Base-by-base conservation (phyloP, 371 early-diverging fungal genomes). In the Mortierella polycephala region DNA sequence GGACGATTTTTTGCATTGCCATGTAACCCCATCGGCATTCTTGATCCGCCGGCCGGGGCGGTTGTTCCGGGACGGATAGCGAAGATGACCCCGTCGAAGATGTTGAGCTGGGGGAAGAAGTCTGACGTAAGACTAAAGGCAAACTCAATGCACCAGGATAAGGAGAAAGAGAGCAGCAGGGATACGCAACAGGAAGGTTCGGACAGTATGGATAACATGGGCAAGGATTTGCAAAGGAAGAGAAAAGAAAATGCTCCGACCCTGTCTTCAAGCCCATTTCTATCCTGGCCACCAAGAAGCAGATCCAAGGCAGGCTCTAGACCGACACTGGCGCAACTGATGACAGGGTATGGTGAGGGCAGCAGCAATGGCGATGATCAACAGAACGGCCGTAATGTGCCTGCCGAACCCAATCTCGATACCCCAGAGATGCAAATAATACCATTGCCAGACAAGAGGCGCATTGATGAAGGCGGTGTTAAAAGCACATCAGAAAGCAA, bases 1-100 rank as follows among this genome's bases (percentile, higher is more conserved):
- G 79, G 79, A 40, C 67, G 57, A 42, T 77, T 77, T 58, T 77
- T 77, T 65, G 79, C 79, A 0, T 55, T 77, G 39, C 79, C 79
- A 1, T 77, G 69, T 47, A 57, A 62, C 9, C 73, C 64, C 6
- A 12, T 51, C 16, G 20, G 51, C 51, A 56, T 45, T 14, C 46
- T 44, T 9, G 45, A 66, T 20, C 21, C 30, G 41, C 55, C 30
- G 9, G 39, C 47, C 5, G 39, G 59, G 12, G 20, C 39, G 9
- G 39, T 58, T 6, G 30, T 57, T 11, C 49, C 56, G 7, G 39
- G 51, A 13, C 59, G 41, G 2, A 1, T 50, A 11, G 53, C 65
- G 9, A 68, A 12, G 57, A 57, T 68, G 57, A 51, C 57, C 11
- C 50, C 65, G 0, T 57, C 69, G 5, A 65, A 64, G 44, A 41